Evolutionary conservation across 192 early-diverging fungal genomes (phyloP), one percentile per base, ranked within the genome.

Genomic region (Dissophora globulifera): DNA sequence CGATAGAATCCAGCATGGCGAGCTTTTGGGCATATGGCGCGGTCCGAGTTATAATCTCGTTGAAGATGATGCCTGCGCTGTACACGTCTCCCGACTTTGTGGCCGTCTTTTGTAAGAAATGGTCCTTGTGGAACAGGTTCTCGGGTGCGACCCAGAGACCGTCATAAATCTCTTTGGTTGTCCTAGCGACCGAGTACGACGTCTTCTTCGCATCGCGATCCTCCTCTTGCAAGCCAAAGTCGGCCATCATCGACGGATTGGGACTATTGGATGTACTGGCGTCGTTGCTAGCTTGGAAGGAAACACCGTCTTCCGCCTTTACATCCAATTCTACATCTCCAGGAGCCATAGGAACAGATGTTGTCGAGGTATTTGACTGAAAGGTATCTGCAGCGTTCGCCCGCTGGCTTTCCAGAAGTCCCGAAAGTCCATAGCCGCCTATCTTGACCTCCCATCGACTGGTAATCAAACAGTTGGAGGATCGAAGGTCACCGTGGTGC

Each of bases 371-470:
- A n/a, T 43, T 29, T 33, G 47, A 22, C 5, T 31, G 17, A 62
- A 19, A n/a, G n/a, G n/a, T 67, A 57, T 4, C 50, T 42, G 20
- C n/a, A n/a, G n/a, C n/a, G n/a, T n/a, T n/a, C n/a, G 57, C 53
- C 4, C 35, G 49, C 43, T 80, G 79, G 0, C 74, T 45, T 13
- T 78, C 62, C 3, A 35, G 52, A 31, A 83, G 55, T 11, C 64
- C 48, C 4, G 42, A 30, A 10, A 83, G 47, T 26, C 82, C 82
- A 65, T 80, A 83, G 10, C 80, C 76, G 20, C 68, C 62, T 13
- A 83, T 62, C 52, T 83, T 83, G 33, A 83, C 61, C 47, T 83
- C 82, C 82, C 82, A 83, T 7, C 75, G 67, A 33, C 72, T 72
- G 12, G 82, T 78, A 35, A 83, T 71, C 27, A 80, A 38, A 40